Percentiles rank a stretch among this genome's conserved stretches.
Conservation (phyloP, 345 rosid species). For the Pseudoturritis turrita region DNA sequence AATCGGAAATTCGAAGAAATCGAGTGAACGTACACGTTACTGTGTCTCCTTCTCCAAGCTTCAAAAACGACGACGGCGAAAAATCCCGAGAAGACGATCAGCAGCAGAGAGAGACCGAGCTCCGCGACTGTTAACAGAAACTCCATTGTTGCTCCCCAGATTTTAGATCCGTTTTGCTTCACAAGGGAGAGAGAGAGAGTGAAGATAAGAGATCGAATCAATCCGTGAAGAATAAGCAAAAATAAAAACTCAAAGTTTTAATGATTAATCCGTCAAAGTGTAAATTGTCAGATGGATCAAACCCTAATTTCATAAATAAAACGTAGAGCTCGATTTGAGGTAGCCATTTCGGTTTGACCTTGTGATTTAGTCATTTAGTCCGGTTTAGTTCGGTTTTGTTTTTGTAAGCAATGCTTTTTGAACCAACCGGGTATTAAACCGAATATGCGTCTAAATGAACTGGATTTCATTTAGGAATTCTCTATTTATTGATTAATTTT, state of each 20-base stretch:
- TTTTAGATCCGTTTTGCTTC: conserved; percentile 29
- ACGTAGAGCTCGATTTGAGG: not conserved
- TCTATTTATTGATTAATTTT: too few species aligned
- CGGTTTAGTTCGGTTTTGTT: not conserved
- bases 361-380: not conserved
- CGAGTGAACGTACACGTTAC: conserved; percentile 42
- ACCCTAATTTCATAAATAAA: not conserved
- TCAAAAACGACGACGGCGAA: conserved; percentile 43
- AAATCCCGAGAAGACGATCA: conserved; percentile 31
- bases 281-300: not conserved
- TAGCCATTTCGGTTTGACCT: not conserved
- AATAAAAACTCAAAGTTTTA: not conserved
- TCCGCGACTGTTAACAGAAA: conserved; percentile 39
- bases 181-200: not conserved
- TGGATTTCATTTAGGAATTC: too few species aligned
- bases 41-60: conserved; percentile 63
- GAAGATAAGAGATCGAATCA: not conserved
- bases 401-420: not conserved
- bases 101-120: conserved; percentile 27
- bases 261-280: conserved; percentile 14
- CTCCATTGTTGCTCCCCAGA: conserved; percentile 39
- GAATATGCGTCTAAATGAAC: too few species aligned
- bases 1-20: not conserved
- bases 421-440: too few species aligned
- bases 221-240: conserved; percentile 27